Percentiles rank a stretch among this genome's conserved stretches.
Conservation (phyloP, 2,329 filamentous ascomycete genomes). For the Aschersonia sp. region DNA sequence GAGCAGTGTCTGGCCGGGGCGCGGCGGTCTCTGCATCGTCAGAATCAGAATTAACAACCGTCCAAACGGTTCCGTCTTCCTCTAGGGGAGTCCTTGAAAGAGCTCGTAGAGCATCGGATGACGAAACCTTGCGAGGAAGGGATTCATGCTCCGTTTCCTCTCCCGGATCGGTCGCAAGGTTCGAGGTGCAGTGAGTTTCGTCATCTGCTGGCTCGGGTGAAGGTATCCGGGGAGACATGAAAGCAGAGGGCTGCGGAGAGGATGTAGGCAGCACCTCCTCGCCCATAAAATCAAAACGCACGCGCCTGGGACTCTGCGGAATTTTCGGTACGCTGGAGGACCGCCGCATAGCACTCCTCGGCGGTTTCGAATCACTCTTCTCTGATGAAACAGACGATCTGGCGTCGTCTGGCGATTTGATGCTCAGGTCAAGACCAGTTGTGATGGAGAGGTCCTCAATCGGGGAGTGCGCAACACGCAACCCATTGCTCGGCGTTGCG, state of each 20-base stretch:
- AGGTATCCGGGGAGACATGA: slow-evolving; percentile 13
- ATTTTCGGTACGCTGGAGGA: slow-evolving; percentile 36
- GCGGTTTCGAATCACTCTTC: slow-evolving; percentile 31
- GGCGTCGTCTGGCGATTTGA: slow-evolving; percentile 27
- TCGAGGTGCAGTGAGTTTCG: slow-evolving; percentile 13
- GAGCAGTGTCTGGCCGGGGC: not conserved
- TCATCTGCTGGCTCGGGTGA: slow-evolving; percentile 13
- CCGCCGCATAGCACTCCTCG: slow-evolving; percentile 42
- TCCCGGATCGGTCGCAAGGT: slow-evolving; percentile 22
- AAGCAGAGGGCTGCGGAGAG: slow-evolving; percentile 30
- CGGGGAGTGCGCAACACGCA: slow-evolving; percentile 5
- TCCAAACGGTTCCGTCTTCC: slow-evolving; percentile 32
- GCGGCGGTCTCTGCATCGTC: slow-evolving; percentile 10
- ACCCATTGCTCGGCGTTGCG: not conserved
- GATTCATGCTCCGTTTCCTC: slow-evolving; percentile 22
- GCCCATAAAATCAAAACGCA: slow-evolving; percentile 47
- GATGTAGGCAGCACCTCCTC: slow-evolving; percentile 44
- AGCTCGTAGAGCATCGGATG: slow-evolving; percentile 37
- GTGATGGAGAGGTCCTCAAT: slow-evolving; percentile 15
- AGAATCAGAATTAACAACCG: slow-evolving; percentile 25
- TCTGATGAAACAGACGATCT: slow-evolving; percentile 37
- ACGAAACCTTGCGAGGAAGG: slow-evolving; percentile 38
- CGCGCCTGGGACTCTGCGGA: slow-evolving; percentile 40
- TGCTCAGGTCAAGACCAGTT: slow-evolving; percentile 18
- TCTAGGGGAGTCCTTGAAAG: slow-evolving; percentile 36